These are phyloP conservation scores for Lichtheimia hyalospora DNA, from an alignment of 371 early-diverging fungal genomes.

Conservation along the genomic window DNA sequence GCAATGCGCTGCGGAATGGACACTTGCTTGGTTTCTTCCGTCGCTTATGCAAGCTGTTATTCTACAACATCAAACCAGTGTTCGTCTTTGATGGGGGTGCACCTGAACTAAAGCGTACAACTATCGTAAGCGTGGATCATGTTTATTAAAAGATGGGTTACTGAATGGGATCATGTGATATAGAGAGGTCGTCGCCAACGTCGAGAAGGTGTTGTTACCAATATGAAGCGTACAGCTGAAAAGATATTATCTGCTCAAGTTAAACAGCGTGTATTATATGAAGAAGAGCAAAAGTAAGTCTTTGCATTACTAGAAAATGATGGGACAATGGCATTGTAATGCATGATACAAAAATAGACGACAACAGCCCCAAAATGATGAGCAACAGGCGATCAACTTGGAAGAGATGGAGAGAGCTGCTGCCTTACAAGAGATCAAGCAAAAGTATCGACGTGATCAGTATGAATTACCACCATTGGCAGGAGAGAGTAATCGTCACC, in stretches of 20 bases:
- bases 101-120: constrained; percentile 80
- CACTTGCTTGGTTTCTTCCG: constrained; percentile 94
- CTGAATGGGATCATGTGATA: background rate
- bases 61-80: constrained; percentile 88
- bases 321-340: too few species aligned
- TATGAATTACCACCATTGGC: constrained; percentile 65
- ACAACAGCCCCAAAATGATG: constrained; percentile 10
- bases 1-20: constrained; percentile 78
- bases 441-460: constrained; percentile 65
- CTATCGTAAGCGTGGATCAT: constrained; percentile 58
- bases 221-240: constrained; percentile 74
- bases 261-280: constrained; percentile 57
- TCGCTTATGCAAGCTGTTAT: constrained; percentile 92
- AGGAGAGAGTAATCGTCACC: background rate
- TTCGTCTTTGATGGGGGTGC: constrained; percentile 96
- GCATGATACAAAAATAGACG: background rate
- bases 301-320: background rate
- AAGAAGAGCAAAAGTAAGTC: constrained; percentile 47
- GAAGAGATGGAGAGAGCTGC: constrained; percentile 34
- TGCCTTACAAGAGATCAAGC: constrained; percentile 24
- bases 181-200: constrained; percentile 60
- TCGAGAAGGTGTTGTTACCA: constrained; percentile 51
- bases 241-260: constrained; percentile 82
- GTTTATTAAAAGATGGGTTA: background rate
- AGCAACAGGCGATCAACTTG: constrained; percentile 29